phyloP scores from a whole-genome alignment of 257 asterid species.

The Nicotiana tomentosiformis region DNA sequence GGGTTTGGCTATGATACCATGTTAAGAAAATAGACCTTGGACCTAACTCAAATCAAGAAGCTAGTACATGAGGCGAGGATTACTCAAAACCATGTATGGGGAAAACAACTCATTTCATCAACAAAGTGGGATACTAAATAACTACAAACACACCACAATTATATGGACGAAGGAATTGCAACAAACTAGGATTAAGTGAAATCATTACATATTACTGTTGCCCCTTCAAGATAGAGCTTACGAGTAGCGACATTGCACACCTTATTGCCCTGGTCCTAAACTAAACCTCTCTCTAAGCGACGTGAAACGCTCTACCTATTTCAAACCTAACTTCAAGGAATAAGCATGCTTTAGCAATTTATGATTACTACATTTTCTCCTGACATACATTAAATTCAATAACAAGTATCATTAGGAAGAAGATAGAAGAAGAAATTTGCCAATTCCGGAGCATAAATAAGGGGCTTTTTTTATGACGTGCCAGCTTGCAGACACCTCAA shows the following conservation, averaged over 20 bases:
- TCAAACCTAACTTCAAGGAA: not conserved
- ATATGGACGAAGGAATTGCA: not conserved
- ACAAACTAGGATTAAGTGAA: not conserved
- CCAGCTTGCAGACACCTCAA: too few species aligned
- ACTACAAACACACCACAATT: not conserved
- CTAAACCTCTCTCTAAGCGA: not conserved
- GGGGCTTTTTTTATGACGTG: not conserved
- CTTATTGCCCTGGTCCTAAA: not conserved
- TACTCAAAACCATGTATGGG: not conserved
- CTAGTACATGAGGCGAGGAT: not conserved
- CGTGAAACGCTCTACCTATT: not conserved
- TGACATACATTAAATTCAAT: not conserved
- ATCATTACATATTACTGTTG: not conserved
- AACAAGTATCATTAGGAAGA: not conserved
- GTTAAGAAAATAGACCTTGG: not conserved
- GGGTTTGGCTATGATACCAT: not conserved
- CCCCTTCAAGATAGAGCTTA: not conserved
- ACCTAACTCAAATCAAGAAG: not conserved
- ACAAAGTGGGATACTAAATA: not conserved
- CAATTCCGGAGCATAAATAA: constrained; percentile 46
- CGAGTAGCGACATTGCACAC: not conserved
- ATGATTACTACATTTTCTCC: not conserved
- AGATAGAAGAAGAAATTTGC: constrained; percentile 15
- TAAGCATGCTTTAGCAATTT: not conserved
- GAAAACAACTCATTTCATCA: not conserved